Base-by-base conservation (phyloP, 176 grass and related monocot genomes). In the Neostapfia colusana region DNA sequence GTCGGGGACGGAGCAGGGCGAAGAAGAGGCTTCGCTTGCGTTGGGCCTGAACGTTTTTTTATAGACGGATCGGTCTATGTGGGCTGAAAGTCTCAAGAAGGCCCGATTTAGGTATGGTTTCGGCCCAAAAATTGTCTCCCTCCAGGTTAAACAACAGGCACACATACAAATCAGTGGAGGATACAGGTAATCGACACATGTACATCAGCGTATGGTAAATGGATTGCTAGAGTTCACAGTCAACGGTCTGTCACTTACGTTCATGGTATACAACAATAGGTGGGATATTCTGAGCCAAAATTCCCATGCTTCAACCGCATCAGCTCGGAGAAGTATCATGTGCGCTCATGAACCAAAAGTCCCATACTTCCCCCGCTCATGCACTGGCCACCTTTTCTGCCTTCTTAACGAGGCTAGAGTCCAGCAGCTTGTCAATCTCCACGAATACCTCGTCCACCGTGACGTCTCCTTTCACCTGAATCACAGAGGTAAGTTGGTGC, bases 401-500 rank as follows among this genome's bases (percentile, higher is more conserved):
- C 88, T 92, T 90, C 85, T 95, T 92, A 4, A 68, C 57, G 7
- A 85, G 77, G 72, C 74, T 82, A n/a, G 83, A 90, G 53, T 66
- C 8, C 46, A 99, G 67, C 31, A 61, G 87, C 74, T 87, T 87
- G 54, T 95, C 78, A 8, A 99, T 85, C 81, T 92, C 74, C 21
- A 87, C 58, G 81, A 99, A 95, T 14, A 99, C 89, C 63, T 81
- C 85, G 10, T 85, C 81, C 74, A 86, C 91, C 10, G 25, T 39
- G 57, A 24, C 51, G 68, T 95, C 67, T 57, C 88, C 91, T 83
- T 91, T 86, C 40, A 90, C 79, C 88, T 93, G 44, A 83, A 81
- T 76, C 42, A 67, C 26, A 65, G 4, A 67, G 23, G 37, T 17
- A 61, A 8, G 23, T 78, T 68, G 55, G 31, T 5, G 17, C 53